phyloP scores from a whole-genome alignment of 2,329 filamentous ascomycete species.

The Aspergillus clavatus region DNA sequence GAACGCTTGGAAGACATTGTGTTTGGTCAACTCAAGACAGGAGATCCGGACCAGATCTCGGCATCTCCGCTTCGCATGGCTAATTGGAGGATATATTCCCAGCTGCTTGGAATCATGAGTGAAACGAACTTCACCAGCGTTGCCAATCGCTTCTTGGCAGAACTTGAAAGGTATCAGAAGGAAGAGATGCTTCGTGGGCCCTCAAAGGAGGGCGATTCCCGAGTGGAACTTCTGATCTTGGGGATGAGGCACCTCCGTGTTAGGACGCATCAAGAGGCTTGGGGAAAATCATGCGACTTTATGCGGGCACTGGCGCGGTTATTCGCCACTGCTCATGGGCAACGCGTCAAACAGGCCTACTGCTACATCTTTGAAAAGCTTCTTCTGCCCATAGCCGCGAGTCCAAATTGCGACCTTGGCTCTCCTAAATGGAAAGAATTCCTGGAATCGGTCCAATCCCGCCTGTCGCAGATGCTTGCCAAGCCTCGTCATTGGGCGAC shows the following conservation, averaged over 20 bases:
- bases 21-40: conserved; percentile 87
- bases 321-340: conserved; percentile 80
- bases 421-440: conserved; percentile 84
- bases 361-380: conserved; percentile 87
- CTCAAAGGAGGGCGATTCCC: conserved; percentile 65
- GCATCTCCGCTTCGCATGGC: conserved; percentile 76
- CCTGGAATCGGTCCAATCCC: conserved; percentile 69
- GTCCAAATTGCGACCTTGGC: conserved; percentile 70
- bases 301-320: conserved; percentile 74
- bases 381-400: conserved; percentile 79
- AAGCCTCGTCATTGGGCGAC: conserved; percentile 91
- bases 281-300: conserved; percentile 86
- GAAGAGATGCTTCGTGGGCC: conserved; percentile 54
- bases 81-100: conserved; percentile 93
- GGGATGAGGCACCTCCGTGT: conserved; percentile 89
- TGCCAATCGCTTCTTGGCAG: conserved; percentile 71
- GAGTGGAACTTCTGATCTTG: conserved; percentile 78
- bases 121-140: conserved; percentile 84
- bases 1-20: conserved; percentile 93
- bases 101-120: conserved; percentile 94
- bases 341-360: conserved; percentile 86
- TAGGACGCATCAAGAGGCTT: conserved; percentile 66
- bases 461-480: conserved; percentile 75
- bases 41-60: conserved; percentile 70
- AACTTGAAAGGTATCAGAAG: conserved; percentile 72